Evolutionary conservation across 2,329 filamentous ascomycete species (phyloP), one percentile per base, ranked within the genome.

Genomic region (Fusarium gaditjirri): DNA sequence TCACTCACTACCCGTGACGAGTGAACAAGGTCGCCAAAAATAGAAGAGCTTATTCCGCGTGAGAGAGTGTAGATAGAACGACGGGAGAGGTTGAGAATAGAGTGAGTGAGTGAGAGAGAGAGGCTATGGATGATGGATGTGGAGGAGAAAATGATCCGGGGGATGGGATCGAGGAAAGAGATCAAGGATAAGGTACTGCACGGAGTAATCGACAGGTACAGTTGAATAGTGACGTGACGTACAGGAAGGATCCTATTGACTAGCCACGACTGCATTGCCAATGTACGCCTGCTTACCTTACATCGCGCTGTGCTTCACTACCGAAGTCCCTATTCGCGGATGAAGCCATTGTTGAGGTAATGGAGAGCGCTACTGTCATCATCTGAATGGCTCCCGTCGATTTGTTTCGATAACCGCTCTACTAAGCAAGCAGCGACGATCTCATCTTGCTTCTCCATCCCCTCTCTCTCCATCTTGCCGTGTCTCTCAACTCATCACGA

Each of bases 181-280:
- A 44, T 50, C 50, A 59, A 66, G 42, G 61, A 61, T 38, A 63
- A 46, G 50, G 50, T 49, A 53, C n/a, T n/a, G n/a, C n/a, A n/a
- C 25, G 25, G 25, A 25, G 25, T 25, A 25, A 44, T 67, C 47
- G 49, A 54, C 65, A 67, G 54, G 65, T 67, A 59, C 35, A 44
- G 14, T n/a, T 25, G 31, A 38, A 43, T 33, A 71, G 68, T 71
- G 68, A 71, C 61, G 67, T 71, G 68, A 71, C 68, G 67, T 29
- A 67, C 67, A 62, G 52, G 47, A 47, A 50, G 52, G 43, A 62
- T 49, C 21, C 46, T 23, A 52, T 62, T 63, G 64, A 63, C 57
- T 68, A 27, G 27, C 27, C 14, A 21, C 16, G 33, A 36, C n/a
- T 27, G 49, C 35, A 52, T 38, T 52, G 49, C 35, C n/a, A 55